These are phyloP conservation scores for Nannochloropsis salina DNA, from an alignment of 108 stramenopile species.

Conservation along the genomic window DNA sequence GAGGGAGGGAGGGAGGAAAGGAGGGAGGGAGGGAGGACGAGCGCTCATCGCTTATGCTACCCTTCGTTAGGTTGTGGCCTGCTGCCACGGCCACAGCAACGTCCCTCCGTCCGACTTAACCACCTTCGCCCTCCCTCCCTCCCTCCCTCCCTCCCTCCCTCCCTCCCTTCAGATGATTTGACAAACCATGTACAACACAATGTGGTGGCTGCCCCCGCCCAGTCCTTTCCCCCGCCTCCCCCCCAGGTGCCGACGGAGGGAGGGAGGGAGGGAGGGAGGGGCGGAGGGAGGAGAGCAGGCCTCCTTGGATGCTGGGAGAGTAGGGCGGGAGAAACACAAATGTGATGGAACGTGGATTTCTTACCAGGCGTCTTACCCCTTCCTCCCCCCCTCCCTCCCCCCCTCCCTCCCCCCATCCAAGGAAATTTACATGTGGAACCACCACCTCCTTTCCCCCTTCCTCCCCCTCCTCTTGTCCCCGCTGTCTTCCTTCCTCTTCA, in stretches of 20 bases:
- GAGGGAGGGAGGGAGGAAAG: slow-evolving; percentile 82
- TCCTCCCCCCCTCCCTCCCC: not conserved
- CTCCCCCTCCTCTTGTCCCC: not conserved
- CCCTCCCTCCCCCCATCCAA: slow-evolving; percentile 33
- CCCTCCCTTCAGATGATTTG: slow-evolving; percentile 60
- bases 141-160: slow-evolving; percentile 19
- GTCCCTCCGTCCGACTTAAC: not conserved
- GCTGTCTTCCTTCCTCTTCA: slow-evolving; percentile 67
- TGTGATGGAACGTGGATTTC: not conserved
- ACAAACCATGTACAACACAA: slow-evolving; percentile 88
- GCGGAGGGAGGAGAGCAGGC: not conserved
- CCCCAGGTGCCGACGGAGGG: slow-evolving; percentile 32
- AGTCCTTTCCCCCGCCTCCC: slow-evolving; percentile 53
- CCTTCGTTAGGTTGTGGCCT: not conserved
- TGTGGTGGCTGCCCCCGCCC: slow-evolving; percentile 67
- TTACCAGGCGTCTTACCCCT: not conserved
- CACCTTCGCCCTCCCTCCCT: slow-evolving; percentile 15
- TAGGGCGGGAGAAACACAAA: not conserved
- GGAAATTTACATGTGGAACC: slow-evolving; percentile 96
- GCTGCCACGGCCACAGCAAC: slow-evolving; percentile 44
- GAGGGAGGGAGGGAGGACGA: slow-evolving; percentile 32
- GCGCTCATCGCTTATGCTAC: not conserved
- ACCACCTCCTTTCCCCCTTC: slow-evolving; percentile 54
- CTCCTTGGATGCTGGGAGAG: not conserved
- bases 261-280: slow-evolving; percentile 16